Percentiles rank a stretch among this genome's conserved stretches.
Evolutionary conservation across 139 green algal genomes (phyloP).

Genomic region (Coelastrella sp.): DNA sequence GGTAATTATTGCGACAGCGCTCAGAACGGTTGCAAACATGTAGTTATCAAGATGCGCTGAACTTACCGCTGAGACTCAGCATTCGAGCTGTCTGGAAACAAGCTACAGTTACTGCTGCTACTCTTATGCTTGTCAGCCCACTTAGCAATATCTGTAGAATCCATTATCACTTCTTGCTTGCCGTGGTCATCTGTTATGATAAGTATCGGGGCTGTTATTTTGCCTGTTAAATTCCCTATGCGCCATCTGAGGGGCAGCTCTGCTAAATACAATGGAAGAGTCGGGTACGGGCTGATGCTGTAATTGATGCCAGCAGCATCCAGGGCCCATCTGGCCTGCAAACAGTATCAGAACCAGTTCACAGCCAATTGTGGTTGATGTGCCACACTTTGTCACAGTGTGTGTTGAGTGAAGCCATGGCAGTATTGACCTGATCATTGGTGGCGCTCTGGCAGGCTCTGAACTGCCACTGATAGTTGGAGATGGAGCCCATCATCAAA

Average conservation of each 20-base stretch:
- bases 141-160: neutral
- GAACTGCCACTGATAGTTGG: no score
- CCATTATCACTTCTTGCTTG: neutral
- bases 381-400: no score
- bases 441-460: no score
- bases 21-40: no score
- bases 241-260: neutral
- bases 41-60: no score
- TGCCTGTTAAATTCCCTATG: neutral
- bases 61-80: neutral
- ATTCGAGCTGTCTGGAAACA: neutral
- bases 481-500: no score
- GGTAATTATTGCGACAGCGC: no score
- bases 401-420: no score
- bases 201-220: neutral
- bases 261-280: neutral
- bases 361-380: no score
- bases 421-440: no score
- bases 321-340: slow-evolving; percentile 12
- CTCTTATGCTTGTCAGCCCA: neutral
- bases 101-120: neutral
- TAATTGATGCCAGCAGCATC: neutral
- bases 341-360: no score
- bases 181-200: neutral
- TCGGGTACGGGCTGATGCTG: neutral